A percentile compares a stretch with the other conserved stretches of the same genome.
Evolutionary conservation across 495 filamentous ascomycete species (phyloP).

Genomic region (Penicillium bialowiezense): DNA sequence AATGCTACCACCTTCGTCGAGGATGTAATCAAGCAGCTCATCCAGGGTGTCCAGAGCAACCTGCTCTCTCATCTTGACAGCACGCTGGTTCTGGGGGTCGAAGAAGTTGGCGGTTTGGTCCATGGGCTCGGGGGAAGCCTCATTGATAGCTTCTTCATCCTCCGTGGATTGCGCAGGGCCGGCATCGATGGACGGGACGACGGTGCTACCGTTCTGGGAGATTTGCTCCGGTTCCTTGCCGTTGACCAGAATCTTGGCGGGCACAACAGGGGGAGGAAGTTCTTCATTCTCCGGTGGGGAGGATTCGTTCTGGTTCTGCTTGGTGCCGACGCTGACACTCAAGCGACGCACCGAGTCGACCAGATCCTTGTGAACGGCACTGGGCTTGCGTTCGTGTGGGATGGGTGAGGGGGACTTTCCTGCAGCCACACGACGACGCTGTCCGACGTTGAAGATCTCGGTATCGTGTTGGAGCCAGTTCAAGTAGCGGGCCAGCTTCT

Average conservation of each 20-base stretch:
- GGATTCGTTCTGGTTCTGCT: slow-evolving; percentile 16
- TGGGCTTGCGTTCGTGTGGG: slow-evolving; percentile 24
- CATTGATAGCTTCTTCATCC: slow-evolving; percentile 25
- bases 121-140: slow-evolving; percentile 53
- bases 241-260: slow-evolving; percentile 50
- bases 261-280: slow-evolving; percentile 40
- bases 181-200: slow-evolving; percentile 28
- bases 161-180: slow-evolving; percentile 9
- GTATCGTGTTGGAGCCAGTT: slow-evolving; percentile 97
- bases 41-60: slow-evolving; percentile 90
- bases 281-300: slow-evolving; percentile 25
- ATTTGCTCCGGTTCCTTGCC: slow-evolving; percentile 35
- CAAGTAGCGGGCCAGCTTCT: slow-evolving; percentile 91
- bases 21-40: slow-evolving; percentile 83
- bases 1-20: slow-evolving; percentile 80
- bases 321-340: slow-evolving; percentile 40
- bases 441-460: slow-evolving; percentile 94
- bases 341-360: slow-evolving; percentile 42
- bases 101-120: slow-evolving; percentile 94
- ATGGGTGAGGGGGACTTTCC: slow-evolving; percentile 47
- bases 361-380: slow-evolving; percentile 38
- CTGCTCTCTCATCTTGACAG: slow-evolving; percentile 81
- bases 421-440: slow-evolving; percentile 78
- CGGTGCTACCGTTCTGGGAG: slow-evolving; percentile 26
- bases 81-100: slow-evolving; percentile 81